phyloP scores from a whole-genome alignment of 495 filamentous ascomycete genomes.

The Pyronema omphalodes region DNA sequence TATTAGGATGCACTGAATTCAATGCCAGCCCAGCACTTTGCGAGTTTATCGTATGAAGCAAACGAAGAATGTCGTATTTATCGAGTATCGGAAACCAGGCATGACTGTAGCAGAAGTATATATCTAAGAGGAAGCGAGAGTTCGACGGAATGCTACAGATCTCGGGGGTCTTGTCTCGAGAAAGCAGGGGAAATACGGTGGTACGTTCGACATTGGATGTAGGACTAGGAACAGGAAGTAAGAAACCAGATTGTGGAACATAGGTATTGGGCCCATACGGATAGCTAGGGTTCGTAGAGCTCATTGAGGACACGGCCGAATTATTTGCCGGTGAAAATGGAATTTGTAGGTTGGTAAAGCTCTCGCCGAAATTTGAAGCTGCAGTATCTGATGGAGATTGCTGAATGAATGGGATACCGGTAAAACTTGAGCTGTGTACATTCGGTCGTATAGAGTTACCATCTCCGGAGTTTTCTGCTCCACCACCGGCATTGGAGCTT shows the following conservation, averaged over 20 bases:
- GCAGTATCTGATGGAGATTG: background rate
- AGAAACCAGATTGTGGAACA: background rate
- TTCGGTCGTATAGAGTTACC: background rate
- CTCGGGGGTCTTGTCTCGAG: background rate
- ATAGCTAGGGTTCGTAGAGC: background rate
- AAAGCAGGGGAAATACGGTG: background rate
- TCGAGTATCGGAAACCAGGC: slow-evolving; percentile 55
- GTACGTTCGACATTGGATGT: background rate
- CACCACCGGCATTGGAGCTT: background rate
- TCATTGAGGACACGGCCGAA: background rate
- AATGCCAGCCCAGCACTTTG: slow-evolving; percentile 17
- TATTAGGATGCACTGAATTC: background rate
- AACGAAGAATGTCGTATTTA: slow-evolving; percentile 44
- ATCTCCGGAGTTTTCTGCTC: background rate
- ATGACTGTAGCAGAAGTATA: slow-evolving; percentile 56
- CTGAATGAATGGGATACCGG: background rate
- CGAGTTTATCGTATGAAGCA: slow-evolving; percentile 8
- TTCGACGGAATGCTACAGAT: slow-evolving; percentile 21
- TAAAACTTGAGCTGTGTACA: background rate
- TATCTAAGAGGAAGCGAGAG: slow-evolving; percentile 46
- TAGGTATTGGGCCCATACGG: background rate
- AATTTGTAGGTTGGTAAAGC: background rate
- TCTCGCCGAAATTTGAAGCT: background rate
- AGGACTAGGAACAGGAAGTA: background rate
- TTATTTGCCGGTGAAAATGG: background rate